Evolutionary conservation across 2,329 filamentous ascomycete genomes (phyloP).

Genomic region (Didymosphaeria variabile): DNA sequence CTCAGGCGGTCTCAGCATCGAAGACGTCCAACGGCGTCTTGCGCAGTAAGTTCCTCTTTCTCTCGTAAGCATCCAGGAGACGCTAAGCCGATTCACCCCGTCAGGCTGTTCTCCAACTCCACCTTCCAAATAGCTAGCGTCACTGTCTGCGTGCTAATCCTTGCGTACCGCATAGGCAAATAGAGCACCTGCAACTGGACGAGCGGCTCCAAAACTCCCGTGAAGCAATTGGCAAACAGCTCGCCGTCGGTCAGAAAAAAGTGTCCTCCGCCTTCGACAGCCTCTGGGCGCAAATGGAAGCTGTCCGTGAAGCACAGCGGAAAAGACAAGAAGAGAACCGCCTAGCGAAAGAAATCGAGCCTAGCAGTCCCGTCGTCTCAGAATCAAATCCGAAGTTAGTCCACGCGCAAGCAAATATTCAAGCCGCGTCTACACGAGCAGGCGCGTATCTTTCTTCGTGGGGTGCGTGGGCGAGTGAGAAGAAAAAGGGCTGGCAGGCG

Average conservation of each 20-base stretch:
- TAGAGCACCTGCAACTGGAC: slow-evolving; percentile 92
- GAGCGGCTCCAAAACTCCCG: slow-evolving; percentile 84
- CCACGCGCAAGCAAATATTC: slow-evolving; percentile 64
- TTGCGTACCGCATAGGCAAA: slow-evolving; percentile 65
- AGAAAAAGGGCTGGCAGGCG: slow-evolving; percentile 61
- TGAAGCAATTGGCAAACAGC: slow-evolving; percentile 85
- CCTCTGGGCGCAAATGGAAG: slow-evolving; percentile 89
- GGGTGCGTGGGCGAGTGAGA: slow-evolving; percentile 75
- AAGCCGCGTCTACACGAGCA: slow-evolving; percentile 64
- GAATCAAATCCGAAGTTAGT: slow-evolving; percentile 56
- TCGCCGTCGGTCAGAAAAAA: slow-evolving; percentile 88
- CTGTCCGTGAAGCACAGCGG: slow-evolving; percentile 76
- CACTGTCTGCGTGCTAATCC: slow-evolving; percentile 47
- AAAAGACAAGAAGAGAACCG: slow-evolving; percentile 67
- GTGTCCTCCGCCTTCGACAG: slow-evolving; percentile 87
- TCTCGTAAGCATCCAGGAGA: slow-evolving; percentile 18
- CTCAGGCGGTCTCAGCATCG: slow-evolving; percentile 89
- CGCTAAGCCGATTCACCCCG: slow-evolving; percentile 35
- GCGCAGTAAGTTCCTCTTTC: slow-evolving; percentile 63
- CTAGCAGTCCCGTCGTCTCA: slow-evolving; percentile 26
- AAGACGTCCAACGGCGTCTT: slow-evolving; percentile 90
- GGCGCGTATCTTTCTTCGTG: slow-evolving; percentile 70
- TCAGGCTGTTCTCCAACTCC: slow-evolving; percentile 41
- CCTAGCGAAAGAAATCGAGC: slow-evolving; percentile 48
- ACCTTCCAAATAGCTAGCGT: slow-evolving; percentile 40